Base-by-base conservation (phyloP, 2,329 filamentous ascomycete species). In the Penicillium sp. region DNA sequence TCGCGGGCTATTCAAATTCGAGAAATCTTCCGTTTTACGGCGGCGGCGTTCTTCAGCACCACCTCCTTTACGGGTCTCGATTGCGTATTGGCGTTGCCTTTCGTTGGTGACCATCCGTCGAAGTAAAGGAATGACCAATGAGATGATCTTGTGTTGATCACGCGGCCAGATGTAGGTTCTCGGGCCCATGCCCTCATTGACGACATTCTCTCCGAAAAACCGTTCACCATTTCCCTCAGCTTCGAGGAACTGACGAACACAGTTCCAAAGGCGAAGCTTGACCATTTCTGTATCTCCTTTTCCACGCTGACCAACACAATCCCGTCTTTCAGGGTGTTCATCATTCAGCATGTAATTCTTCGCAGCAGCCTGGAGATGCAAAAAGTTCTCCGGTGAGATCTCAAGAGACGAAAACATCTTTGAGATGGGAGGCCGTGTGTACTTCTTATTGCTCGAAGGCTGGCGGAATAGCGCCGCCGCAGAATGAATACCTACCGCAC, bases 41-140 rank as follows among this genome's bases (percentile, higher is more conserved):
- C 70, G 69, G 50, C 67, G 69, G 46, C 69, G 70, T 53, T 77
- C 77, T 6, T 74, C 72, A 1, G 63, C 26, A 35, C 69, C 69
- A 4, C 76, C 76, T 11, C 77, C 77, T 59, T 81, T 83, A 38
- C 82, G 75, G 1, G 79, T 81, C 66, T 82, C 80, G 30, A 83
- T 78, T 1, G 82, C 82, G 67, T 84, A 84, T 63, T 81, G 75
- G 36, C 82, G 73, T 63, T 85, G 82, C 25, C 82, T 74, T 65
- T 84, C 82, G 56, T 85, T 85, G 16, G 82, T 84, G 12, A 84
- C 81, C 81, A 84, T 84, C 25, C 82, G 74, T 54, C 82, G 70
- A 56, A 85, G 71, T 43, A 84, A 67, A 12, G 82, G 82, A 58
- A 81, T 84, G n/a, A 83, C 78, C 22, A 83, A 69, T n/a, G 78